Base-by-base conservation (phyloP, 495 filamentous ascomycete genomes). In the Aspergillus heteromorphus region DNA sequence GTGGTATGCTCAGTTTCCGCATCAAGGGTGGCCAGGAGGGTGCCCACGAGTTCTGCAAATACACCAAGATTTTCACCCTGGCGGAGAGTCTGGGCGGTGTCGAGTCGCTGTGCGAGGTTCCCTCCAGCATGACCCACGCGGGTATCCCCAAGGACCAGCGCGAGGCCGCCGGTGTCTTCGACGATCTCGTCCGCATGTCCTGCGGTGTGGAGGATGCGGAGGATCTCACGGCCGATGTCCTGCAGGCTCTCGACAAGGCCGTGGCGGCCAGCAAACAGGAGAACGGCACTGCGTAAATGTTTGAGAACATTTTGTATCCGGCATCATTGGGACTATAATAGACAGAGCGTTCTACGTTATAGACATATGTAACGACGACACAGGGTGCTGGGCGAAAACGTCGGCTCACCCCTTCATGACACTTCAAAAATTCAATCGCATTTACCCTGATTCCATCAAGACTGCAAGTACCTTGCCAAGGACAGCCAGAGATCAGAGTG, bases 1-100 rank as follows among this genome's bases (percentile, higher is more conserved):
- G 93, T 60, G 93, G 93, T 51, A 97, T 98, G 95, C 81, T 98
- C 38, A 90, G 86, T 51, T 98, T 98, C 86, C 87, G 93, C 49
- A 88, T 98, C 68, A 83, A 84, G 56, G 93, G 95, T 48, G 93
- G 93, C n/a, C 75, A 87, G 58, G 78, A 78, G 40, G 93, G 91
- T 1, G 95, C 93, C 2, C 88, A 93, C 71, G 78, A 84, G 23
- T 97, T 99, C 81, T 97, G 95, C 79, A 83, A 95, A 71, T 76
- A 79, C 42, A 96, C 90, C 42, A 83, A 83, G 59, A 83, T 99
- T 65, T 97, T 95, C 75, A 96, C 91, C 3, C 77, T 99, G 17
- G 93, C 93, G 3, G 93, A 99, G 80, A 88, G 83, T 49, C 74
- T 99, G 21, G 93, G 93, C 53, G 93, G 93, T 49, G 87, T 99